These are phyloP conservation scores for Naematelia aurantialba DNA, from an alignment of 768 basidiomycete genomes.

Conservation along the genomic window DNA sequence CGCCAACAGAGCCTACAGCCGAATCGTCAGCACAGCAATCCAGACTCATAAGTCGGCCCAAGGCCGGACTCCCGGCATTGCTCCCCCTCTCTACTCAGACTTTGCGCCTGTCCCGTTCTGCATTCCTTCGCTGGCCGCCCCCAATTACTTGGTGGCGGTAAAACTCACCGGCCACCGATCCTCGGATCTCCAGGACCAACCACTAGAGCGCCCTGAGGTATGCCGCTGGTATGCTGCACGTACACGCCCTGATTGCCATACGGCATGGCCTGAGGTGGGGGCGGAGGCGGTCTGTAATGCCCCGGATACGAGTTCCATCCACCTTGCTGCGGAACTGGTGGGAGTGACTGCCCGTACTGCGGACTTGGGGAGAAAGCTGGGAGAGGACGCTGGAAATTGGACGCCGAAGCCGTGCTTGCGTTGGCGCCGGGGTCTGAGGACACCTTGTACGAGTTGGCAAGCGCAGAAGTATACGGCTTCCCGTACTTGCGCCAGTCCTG, in stretches of 20 bases:
- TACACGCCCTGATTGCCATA: constrained; percentile 18
- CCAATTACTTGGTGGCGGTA: no score
- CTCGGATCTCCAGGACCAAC: constrained; percentile 41
- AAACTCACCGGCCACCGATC: constrained; percentile 41
- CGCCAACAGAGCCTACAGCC: constrained; percentile 24
- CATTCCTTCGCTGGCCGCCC: no score
- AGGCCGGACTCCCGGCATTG: no score
- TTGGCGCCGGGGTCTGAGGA: constrained; percentile 17
- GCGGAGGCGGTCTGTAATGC: constrained; percentile 21
- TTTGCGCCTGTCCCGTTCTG: no score
- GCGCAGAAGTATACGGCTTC: constrained; percentile 37
- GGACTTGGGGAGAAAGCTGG: constrained; percentile 12
- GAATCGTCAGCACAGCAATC: no score
- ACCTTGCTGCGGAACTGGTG: constrained; percentile 15
- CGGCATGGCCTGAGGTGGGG: constrained; percentile 8
- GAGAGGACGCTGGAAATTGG: constrained; percentile 41
- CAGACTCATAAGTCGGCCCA: no score
- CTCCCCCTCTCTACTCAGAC: no score
- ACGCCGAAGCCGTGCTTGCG: constrained; percentile 22
- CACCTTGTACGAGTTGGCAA: constrained; percentile 28
- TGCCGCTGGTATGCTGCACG: constrained; percentile 22
- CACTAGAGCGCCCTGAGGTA: constrained; percentile 29
- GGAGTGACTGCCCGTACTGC: constrained; percentile 10
- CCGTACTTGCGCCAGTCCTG: constrained; percentile 46
- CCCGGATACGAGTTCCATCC: constrained; percentile 33